phyloP scores from a whole-genome alignment of 345 rosid genomes.

The Ceriops zippeliana region DNA sequence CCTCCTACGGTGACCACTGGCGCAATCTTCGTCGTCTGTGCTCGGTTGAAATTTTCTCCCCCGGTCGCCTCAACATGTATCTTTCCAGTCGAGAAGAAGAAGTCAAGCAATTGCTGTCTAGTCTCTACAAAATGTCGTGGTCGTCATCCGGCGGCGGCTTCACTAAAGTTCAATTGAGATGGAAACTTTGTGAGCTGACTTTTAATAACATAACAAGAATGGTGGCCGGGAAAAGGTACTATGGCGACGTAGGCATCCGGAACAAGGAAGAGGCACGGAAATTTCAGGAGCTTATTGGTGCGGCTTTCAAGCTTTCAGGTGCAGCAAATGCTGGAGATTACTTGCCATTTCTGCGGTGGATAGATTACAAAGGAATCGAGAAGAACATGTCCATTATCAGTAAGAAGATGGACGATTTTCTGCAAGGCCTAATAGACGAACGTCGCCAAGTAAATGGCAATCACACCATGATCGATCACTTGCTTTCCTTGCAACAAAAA shows the following conservation, averaged over 20 bases:
- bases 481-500: slow-evolving; percentile 33
- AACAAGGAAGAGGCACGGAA: not conserved
- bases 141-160: not conserved
- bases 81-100: slow-evolving; percentile 2
- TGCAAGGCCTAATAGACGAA: slow-evolving; percentile 8
- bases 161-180: not conserved
- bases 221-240: slow-evolving; percentile 13
- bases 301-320: not conserved
- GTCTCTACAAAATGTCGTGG: not conserved
- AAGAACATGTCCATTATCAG: not conserved
- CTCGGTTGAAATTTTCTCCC: not conserved
- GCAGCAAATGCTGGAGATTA: slow-evolving; percentile 3
- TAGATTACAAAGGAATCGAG: slow-evolving; percentile 3
- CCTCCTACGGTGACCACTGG: slow-evolving; percentile 15
- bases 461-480: slow-evolving; percentile 21
- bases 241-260: not conserved
- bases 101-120: not conserved
- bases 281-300: no score
- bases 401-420: not conserved
- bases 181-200: not conserved
- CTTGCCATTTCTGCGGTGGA: slow-evolving; percentile 2
- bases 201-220: slow-evolving; percentile 13
- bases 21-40: not conserved
- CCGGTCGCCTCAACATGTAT: slow-evolving; percentile 5
- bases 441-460: not conserved